These are phyloP conservation scores for Monosporozyma yasuniensis DNA, from an alignment of 805 yeast genomes.

Conservation along the genomic window DNA sequence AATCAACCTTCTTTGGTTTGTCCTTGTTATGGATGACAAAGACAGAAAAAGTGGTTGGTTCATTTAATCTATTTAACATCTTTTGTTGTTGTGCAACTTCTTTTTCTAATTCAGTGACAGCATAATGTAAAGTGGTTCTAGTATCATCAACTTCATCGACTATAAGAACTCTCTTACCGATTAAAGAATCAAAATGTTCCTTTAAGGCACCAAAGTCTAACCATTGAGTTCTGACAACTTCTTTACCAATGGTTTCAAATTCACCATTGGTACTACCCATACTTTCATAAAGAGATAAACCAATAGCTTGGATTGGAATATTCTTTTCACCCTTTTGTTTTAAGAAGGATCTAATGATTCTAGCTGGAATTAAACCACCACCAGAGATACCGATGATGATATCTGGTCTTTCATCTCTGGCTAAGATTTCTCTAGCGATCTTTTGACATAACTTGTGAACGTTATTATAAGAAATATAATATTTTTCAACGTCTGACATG, in stretches of 20 bases:
- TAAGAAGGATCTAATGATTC: conserved; percentile 57
- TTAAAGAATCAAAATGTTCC: conserved; percentile 62
- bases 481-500: conserved; percentile 35
- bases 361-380: conserved; percentile 64
- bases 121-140: conserved; percentile 81
- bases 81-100: conserved; percentile 52
- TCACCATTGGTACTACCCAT: conserved; percentile 35
- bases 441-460: conserved; percentile 77
- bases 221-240: conserved; percentile 87
- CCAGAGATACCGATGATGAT: conserved; percentile 63
- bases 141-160: conserved; percentile 92
- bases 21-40: conserved; percentile 80
- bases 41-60: conserved; percentile 58
- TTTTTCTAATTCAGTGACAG: conserved; percentile 59
- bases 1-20: conserved; percentile 69
- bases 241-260: conserved; percentile 53
- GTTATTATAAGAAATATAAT: conserved; percentile 67
- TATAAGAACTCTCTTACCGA: conserved; percentile 72
- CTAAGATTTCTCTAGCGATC: conserved; percentile 45
- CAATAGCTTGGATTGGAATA: conserved; percentile 64
- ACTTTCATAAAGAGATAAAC: conserved; percentile 55
- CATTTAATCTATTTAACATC: conserved; percentile 48
- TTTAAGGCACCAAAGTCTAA: conserved; percentile 67
- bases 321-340: conserved; percentile 51
- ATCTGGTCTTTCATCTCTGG: conserved; percentile 38